A percentile compares a stretch with the other conserved stretches of the same genome.
Conservation (phyloP, 352 stramenopile species). For the Pelagophyceae sp. region DNA sequence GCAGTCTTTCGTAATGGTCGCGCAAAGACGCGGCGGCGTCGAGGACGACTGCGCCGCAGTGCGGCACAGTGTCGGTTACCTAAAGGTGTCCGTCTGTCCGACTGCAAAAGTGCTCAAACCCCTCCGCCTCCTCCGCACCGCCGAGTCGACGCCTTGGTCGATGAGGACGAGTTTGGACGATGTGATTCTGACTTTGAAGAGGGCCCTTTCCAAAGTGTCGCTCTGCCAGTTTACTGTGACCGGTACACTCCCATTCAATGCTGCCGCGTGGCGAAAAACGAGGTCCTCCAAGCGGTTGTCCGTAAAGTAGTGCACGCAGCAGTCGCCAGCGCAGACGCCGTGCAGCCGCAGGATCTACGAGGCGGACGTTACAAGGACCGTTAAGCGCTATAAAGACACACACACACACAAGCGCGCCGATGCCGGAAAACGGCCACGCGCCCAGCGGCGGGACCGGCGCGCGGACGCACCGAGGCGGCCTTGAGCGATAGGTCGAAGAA, state of each 20-base stretch:
- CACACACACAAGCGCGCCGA: too few relatives aligned
- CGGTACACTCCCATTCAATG: slow-evolving; percentile 29
- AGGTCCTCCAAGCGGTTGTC: slow-evolving; percentile 32
- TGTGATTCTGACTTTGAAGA: slow-evolving; percentile 29
- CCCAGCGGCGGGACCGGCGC: too few relatives aligned
- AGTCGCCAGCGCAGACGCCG: background rate
- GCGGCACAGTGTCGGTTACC: background rate
- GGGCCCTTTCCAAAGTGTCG: slow-evolving; percentile 25
- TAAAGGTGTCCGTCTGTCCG: too few relatives aligned
- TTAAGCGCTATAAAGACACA: too few relatives aligned
- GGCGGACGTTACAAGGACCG: background rate
- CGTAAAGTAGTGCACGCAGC: slow-evolving; percentile 29
- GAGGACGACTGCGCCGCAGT: background rate
- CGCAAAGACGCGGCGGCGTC: background rate
- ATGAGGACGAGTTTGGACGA: slow-evolving; percentile 23
- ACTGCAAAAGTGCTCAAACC: too few relatives aligned
- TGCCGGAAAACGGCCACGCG: too few relatives aligned
- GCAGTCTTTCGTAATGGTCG: background rate
- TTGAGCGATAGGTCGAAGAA: background rate
- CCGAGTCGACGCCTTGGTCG: background rate
- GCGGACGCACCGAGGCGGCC: background rate
- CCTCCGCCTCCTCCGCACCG: too few relatives aligned
- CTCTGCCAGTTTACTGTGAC: slow-evolving; percentile 35
- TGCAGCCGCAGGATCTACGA: background rate
- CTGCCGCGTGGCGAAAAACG: slow-evolving; percentile 23